Base-by-base conservation (phyloP, 495 filamentous ascomycete genomes). In the Glutinoglossum americanum region DNA sequence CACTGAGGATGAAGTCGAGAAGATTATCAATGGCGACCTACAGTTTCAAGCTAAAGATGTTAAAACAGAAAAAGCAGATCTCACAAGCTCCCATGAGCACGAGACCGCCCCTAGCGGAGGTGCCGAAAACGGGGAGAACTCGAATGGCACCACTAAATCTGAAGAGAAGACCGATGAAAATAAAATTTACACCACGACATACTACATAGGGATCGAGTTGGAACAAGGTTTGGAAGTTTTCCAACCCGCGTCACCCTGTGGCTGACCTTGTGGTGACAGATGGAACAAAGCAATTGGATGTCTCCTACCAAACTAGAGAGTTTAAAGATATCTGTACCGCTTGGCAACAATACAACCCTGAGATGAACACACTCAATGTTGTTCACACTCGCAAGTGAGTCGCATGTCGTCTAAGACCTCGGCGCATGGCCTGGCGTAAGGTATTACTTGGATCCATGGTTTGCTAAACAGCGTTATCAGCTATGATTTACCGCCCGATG, bases 401-500 rank as follows among this genome's bases (percentile, higher is more conserved):
- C 51, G 53, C 32, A 28, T 48, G 11, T 13, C n/a, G 66, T 64
- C 59, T 63, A n/a, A 19, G 41, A 64, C 62, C 35, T 17, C 63
- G 56, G 60, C 33, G 41, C n/a, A 10, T n/a, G 11, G 26, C 23
- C 23, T 15, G 26, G 0, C 19, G 1, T 3, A 53, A 53, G 26
- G 28, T 19, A 53, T 53, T 13, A 28, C 49, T 30, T 30, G 25
- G 49, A 21, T 17, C 49, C 30, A 6, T 27, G 49, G 17, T 53
- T 53, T 30, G 49, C 49, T 53, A 53, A 53, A 30, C 49, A 56
- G 61, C 56, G 41, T 55, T 47, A 37, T 37, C 62, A 94, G 88
- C 66, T 86, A 81, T 63, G 84, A 87, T 64, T 74, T 98, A 21
- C 93, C 92, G 21, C 80, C 82, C 55, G 88, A 98, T 67, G 81